These are phyloP conservation scores for Echinosophora koreensis DNA, from an alignment of 306 rosid species.

Conservation along the genomic window DNA sequence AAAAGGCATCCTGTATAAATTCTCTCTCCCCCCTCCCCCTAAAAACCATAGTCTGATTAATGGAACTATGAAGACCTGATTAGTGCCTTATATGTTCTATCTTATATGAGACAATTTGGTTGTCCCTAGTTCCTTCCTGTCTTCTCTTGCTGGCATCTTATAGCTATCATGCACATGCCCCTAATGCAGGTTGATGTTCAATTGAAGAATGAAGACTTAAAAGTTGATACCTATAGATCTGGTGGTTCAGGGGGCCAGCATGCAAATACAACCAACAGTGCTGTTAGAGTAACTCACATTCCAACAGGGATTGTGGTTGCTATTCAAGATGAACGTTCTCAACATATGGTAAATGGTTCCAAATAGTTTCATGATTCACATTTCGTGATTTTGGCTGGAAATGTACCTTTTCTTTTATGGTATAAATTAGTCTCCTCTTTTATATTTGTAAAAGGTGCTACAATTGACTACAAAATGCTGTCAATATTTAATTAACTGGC, in stretches of 20 bases:
- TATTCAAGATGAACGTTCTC: slow-evolving; percentile 96
- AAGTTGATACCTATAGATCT: slow-evolving; percentile 82
- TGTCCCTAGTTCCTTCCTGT: slow-evolving; percentile 6
- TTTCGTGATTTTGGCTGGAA: slow-evolving; percentile 16
- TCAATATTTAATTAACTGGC: slow-evolving; percentile 2
- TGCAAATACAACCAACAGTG: slow-evolving; percentile 96
- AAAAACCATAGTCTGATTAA: slow-evolving; percentile 4
- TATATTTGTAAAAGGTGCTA: neutral
- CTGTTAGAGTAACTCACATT: slow-evolving; percentile 87
- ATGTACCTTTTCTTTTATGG: neutral
- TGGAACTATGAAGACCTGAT: slow-evolving; percentile 34
- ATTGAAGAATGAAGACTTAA: slow-evolving; percentile 85
- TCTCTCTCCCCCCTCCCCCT: neutral
- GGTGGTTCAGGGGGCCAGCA: slow-evolving; percentile 98
- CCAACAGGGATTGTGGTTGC: slow-evolving; percentile 83
- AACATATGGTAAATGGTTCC: slow-evolving; percentile 71
- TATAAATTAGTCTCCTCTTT: neutral
- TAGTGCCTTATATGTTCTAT: slow-evolving; percentile 16
- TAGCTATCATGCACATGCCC: slow-evolving; percentile 28
- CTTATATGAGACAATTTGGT: neutral
- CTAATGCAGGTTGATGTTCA: slow-evolving; percentile 86
- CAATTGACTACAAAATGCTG: slow-evolving; percentile 16
- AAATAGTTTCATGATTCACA: slow-evolving; percentile 25
- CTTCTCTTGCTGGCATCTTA: slow-evolving; percentile 14
- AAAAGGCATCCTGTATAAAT: slow-evolving; percentile 7